These are phyloP conservation scores for Rhodomyrtus tomentosa DNA, from an alignment of 345 rosid species.

Conservation along the genomic window DNA sequence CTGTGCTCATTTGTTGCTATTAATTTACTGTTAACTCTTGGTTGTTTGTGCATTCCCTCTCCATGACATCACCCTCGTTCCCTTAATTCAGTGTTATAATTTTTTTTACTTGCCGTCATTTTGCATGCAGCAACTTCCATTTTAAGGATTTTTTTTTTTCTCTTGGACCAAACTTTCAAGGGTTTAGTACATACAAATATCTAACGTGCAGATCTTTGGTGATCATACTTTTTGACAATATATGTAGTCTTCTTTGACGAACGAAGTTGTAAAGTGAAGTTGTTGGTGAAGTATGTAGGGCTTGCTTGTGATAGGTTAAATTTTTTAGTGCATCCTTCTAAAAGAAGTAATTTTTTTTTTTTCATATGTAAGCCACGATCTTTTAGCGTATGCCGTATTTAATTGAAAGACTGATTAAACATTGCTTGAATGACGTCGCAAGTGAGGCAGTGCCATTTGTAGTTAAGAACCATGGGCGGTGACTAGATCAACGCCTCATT, in stretches of 20 bases:
- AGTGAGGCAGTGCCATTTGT: neutral
- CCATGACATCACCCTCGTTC: neutral
- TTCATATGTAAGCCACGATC: neutral
- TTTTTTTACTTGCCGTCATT: neutral
- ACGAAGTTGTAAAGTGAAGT: neutral
- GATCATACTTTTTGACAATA: neutral
- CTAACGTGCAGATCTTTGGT: neutral
- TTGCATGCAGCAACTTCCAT: neutral
- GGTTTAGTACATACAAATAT: neutral
- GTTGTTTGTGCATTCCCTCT: neutral
- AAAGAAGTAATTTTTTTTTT: neutral
- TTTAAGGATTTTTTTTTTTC: neutral
- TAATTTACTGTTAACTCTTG: neutral
- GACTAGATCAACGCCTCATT: too few species aligned
- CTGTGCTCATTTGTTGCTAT: neutral
- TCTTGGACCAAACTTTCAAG: neutral
- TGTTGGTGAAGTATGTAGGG: neutral
- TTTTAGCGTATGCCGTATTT: neutral
- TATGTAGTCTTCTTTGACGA: neutral
- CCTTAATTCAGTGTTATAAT: neutral
- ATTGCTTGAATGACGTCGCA: neutral
- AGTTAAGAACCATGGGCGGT: neutral
- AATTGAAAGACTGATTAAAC: neutral
- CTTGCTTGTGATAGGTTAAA: neutral
- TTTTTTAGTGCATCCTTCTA: neutral